Percentiles rank a stretch among this genome's conserved stretches.
Evolutionary conservation across 768 basidiomycete genomes (phyloP).

Genomic region (Boletus vermiculosoides): DNA sequence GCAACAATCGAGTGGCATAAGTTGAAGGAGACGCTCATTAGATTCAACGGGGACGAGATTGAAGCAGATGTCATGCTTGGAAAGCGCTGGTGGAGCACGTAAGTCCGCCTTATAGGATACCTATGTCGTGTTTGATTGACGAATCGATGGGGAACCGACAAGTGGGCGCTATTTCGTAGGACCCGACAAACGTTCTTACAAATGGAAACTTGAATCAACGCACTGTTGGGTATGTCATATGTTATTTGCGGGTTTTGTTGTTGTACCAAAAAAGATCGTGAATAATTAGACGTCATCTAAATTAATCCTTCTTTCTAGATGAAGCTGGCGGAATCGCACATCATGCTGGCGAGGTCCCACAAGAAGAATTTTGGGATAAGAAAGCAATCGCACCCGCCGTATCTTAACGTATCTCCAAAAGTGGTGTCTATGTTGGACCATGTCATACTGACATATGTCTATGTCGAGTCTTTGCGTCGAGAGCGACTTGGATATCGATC

Average conservation of each 20-base stretch:
- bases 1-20: constrained; percentile 37
- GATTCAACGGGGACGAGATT: constrained; percentile 31
- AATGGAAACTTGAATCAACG: constrained; percentile 33
- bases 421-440: constrained; percentile 26
- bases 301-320: constrained; percentile 13
- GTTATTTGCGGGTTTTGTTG: not conserved
- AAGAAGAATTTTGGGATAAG: constrained; percentile 24
- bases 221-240: constrained; percentile 26
- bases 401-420: constrained; percentile 24
- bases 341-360: constrained; percentile 21
- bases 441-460: constrained; percentile 29
- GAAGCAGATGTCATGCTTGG: constrained; percentile 23
- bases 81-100: constrained; percentile 25
- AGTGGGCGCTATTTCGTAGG: constrained; percentile 36
- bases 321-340: constrained; percentile 17
- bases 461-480: constrained; percentile 26
- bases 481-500: constrained; percentile 19
- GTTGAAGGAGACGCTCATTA: constrained; percentile 28
- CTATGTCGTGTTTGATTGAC: not conserved
- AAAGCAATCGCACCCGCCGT: constrained; percentile 24
- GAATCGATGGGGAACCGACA: not conserved
- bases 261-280: not conserved
- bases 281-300: not conserved
- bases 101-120: not conserved
- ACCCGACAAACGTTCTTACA: constrained; percentile 33